phyloP scores from a whole-genome alignment of 2,329 filamentous ascomycete genomes.

The Paecilomyces niveus region DNA sequence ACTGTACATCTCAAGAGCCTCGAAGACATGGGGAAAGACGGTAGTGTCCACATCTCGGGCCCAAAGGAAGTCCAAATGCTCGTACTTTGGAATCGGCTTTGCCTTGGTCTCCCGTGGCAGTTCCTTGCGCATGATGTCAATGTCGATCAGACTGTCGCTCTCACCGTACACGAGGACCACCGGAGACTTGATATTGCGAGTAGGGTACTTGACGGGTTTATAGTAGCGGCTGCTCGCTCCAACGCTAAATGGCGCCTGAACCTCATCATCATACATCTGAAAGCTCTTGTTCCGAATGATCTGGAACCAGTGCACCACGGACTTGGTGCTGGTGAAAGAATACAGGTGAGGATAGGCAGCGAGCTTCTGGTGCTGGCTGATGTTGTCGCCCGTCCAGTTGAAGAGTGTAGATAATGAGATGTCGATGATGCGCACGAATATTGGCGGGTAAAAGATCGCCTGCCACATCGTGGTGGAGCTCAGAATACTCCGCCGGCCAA shows the following conservation, averaged over 20 bases:
- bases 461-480: conserved; percentile 97
- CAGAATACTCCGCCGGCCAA: conserved; percentile 84
- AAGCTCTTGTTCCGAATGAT: conserved; percentile 95
- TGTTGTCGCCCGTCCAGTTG: conserved; percentile 81
- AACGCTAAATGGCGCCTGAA: conserved; percentile 67
- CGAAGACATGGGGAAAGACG: conserved; percentile 87
- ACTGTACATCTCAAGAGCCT: conserved; percentile 66
- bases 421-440: conserved; percentile 86
- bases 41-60: conserved; percentile 73
- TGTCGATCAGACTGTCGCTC: conserved; percentile 88
- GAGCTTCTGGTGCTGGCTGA: conserved; percentile 78
- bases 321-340: conserved; percentile 94
- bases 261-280: conserved; percentile 97
- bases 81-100: conserved; percentile 83
- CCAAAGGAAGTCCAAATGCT: conserved; percentile 97
- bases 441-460: conserved; percentile 85
- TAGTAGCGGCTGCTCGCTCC: conserved; percentile 74
- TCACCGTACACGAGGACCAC: conserved; percentile 91
- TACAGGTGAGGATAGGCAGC: conserved; percentile 94
- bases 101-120: conserved; percentile 78
- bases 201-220: conserved; percentile 93
- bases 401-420: conserved; percentile 75
- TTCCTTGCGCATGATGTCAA: conserved; percentile 84
- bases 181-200: conserved; percentile 92
- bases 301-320: conserved; percentile 98